Percentiles rank a stretch among this genome's conserved stretches.
Conservation (phyloP, 495 filamentous ascomycete species). For the Daldinia loculata region DNA sequence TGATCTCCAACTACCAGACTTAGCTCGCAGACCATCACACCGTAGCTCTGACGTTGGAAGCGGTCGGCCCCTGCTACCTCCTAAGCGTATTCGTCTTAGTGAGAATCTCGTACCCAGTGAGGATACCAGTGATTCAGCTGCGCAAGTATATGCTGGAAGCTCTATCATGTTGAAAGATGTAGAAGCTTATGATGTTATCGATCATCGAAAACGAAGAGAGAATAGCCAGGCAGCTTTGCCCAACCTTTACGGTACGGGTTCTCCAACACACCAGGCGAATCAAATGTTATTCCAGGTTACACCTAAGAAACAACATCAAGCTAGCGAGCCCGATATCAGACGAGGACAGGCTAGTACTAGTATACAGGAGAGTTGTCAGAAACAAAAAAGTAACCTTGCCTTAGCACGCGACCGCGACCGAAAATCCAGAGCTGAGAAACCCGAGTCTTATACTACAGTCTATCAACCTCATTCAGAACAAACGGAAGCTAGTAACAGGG, state of each 20-base stretch:
- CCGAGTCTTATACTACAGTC: neutral
- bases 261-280: neutral
- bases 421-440: neutral
- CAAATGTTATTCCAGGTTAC: slow-evolving; percentile 1
- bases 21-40: neutral
- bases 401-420: neutral
- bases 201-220: slow-evolving; percentile 32
- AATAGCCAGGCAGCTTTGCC: slow-evolving; percentile 5
- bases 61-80: slow-evolving; percentile 11
- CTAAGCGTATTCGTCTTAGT: slow-evolving; percentile 22
- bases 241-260: neutral
- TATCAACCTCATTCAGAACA: neutral
- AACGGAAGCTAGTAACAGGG: neutral
- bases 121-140: neutral
- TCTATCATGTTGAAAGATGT: slow-evolving; percentile 39
- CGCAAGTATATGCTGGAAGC: slow-evolving; percentile 6
- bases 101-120: neutral
- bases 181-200: slow-evolving; percentile 43
- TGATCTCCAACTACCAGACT: neutral
- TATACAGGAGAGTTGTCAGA: neutral
- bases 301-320: neutral
- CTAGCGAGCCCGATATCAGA: neutral
- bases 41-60: neutral
- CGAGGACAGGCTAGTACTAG: neutral
- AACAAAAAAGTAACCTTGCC: neutral